Base-by-base conservation (phyloP, 2,329 filamentous ascomycete species). In the Epichloe gansuensis region DNA sequence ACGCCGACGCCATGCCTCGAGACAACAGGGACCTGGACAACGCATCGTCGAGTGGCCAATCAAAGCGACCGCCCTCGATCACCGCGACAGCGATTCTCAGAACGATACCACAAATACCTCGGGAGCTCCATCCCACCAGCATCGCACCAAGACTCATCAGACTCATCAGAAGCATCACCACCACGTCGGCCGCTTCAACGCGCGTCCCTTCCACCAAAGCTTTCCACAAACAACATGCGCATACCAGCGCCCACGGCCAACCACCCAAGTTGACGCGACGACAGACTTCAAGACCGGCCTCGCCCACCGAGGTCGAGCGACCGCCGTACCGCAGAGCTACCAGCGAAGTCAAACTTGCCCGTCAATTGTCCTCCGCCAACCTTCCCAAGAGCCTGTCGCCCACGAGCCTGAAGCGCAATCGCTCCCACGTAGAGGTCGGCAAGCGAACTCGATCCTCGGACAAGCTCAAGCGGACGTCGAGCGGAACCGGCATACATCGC, bases 371-470 rank as follows among this genome's bases (percentile, higher is more conserved):
- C 3, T 61, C 69, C 3, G 62, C 68, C 50, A 72, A 72, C 54
- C 67, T 79, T 39, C 75, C 73, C 61, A 80, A 78, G 64, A 81
- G 78, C 64, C 58, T 68, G 12, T 81, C 80, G 3, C 72, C 78
- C 51, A 68, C 74, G 15, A 78, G 66, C 60, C 67, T 82, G 51
- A 81, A 80, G 68, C 78, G 79, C 63, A 82, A 82, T 63, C 75
- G 75, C 48, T 83, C 80, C 25, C 73, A 78, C 58, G 75, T 71
- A 61, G 79, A 82, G 56, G 72, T 83, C 42, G 65, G 62, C 58
- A 78, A 76, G 61, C 73, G 73, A 53, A 68, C 67, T 45, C 78
- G 75, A 60, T 76, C 77, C 13, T 66, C 72, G 43, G 72, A 73
- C 56, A 74, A 72, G 59, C 69, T 80, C 48, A 80, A 80, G 62